Base-by-base conservation (phyloP, 2,329 filamentous ascomycete species). In the Fusarium pilosicola region DNA sequence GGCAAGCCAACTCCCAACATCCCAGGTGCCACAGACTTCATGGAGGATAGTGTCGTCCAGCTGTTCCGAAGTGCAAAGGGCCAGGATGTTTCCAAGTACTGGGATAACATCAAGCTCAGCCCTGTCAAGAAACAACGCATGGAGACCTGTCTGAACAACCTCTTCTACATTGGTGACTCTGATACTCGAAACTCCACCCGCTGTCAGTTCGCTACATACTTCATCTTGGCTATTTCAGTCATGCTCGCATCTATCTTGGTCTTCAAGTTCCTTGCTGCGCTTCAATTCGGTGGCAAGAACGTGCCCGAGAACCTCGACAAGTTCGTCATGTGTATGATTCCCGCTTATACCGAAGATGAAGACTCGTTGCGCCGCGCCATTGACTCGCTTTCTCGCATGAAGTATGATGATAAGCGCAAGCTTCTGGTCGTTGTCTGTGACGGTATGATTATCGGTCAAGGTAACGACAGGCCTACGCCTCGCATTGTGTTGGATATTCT, bases 401-500 rank as follows among this genome's bases (percentile, higher is more conserved):
- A 91, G 75, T 99, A 99, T 80, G 96, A 99, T 79, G 96, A 99
- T 81, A 99, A 99, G 86, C 94, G 96, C 79, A 99, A 99, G 86
- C 88, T 99, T 18, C 87, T 99, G 32, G 91, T 97, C 74, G 88
- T 99, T 70, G 88, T 99, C 73, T 99, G 96, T 79, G 96, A 99
- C 80, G 96, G 96, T 84, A 98, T 99, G 96, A 99, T 99, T 86
- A 97, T 99, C 75, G 96, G 96, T 79, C 95, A 98, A 85, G 96
- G 96, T 79, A 99, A 99, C 83, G 96, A 99, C 81, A 90, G 95
- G 70, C 94, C 96, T 12, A 99, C 96, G 1, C 96, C 96, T 48
- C 91, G 95, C 70, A 99, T 99, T 75, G 95, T 99, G 30, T 88
- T 99, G 62, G 96, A 99, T 79, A 99, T 99, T 86, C 88, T 99